These are phyloP conservation scores for Pelargonium citronellum DNA, from an alignment of 441 rosid species.

Conservation along the genomic window DNA sequence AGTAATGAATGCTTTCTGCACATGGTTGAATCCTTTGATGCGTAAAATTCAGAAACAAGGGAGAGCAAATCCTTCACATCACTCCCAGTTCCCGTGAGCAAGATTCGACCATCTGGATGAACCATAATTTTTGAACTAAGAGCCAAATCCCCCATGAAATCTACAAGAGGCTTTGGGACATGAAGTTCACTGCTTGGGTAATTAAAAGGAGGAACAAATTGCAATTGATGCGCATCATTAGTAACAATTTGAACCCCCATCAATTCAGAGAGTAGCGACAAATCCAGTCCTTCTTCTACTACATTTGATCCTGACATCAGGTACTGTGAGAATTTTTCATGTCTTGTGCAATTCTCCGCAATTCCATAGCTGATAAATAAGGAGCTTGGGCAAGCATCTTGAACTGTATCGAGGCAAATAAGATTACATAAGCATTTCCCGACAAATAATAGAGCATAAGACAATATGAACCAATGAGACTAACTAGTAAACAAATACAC, in stretches of 20 bases:
- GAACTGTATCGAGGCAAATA: conserved; percentile 20
- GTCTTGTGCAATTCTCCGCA: conserved; percentile 44
- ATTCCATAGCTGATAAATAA: conserved; percentile 44
- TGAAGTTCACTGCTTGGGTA: conserved; percentile 38
- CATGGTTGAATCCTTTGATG: conserved; percentile 36
- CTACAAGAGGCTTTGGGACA: conserved; percentile 42
- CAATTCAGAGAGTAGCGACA: conserved; percentile 44
- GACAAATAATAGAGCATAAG: neutral
- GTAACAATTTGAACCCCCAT: conserved; percentile 41
- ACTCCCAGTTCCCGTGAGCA: conserved; percentile 38
- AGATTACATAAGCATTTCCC: conserved; percentile 3
- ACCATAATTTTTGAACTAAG: conserved; percentile 45
- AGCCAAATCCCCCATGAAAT: conserved; percentile 58
- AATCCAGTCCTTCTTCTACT: conserved; percentile 39
- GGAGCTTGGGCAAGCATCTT: conserved; percentile 41
- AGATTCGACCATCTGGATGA: conserved; percentile 51
- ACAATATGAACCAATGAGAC: too few relatives aligned
- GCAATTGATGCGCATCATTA: conserved; percentile 31
- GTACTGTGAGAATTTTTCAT: conserved; percentile 48
- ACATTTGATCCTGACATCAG: conserved; percentile 46
- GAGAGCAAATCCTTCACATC: conserved; percentile 60
- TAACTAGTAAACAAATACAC: too few relatives aligned
- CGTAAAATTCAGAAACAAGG: conserved; percentile 60
- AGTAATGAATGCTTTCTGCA: conserved; percentile 41
- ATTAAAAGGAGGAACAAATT: conserved; percentile 35